Conservation (phyloP, 2,329 filamentous ascomycete species). For the Stachybotrys chartarum region DNA sequence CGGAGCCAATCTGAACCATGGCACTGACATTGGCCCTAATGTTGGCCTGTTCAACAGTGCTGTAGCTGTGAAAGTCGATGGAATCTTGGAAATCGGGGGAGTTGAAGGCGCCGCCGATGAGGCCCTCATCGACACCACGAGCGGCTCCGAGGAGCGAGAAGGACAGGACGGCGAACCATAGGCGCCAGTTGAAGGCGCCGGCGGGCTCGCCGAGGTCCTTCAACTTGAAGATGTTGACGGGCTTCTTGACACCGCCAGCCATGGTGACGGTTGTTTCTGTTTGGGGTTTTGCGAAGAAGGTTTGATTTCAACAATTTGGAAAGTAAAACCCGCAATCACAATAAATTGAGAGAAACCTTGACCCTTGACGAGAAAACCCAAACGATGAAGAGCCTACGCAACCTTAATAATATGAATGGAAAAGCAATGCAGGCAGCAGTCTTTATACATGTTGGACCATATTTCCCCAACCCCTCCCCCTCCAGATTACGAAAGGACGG, state of each 20-base stretch:
- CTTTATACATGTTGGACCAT: not conserved
- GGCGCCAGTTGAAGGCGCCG: slow-evolving; percentile 67
- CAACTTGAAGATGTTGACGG: slow-evolving; percentile 57
- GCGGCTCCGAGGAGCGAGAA: slow-evolving; percentile 72
- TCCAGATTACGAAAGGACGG: not conserved
- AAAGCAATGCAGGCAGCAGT: not conserved
- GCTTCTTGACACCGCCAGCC: slow-evolving; percentile 46
- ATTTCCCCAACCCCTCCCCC: not conserved
- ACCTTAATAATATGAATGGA: not conserved
- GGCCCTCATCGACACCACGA: slow-evolving; percentile 72
- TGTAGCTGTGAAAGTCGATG: slow-evolving; percentile 51
- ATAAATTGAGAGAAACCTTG: not conserved
- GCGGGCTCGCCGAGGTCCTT: slow-evolving; percentile 59
- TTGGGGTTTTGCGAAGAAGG: not conserved
- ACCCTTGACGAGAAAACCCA: no score
- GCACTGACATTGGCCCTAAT: slow-evolving; percentile 70
- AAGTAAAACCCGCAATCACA: not conserved
- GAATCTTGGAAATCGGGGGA: slow-evolving; percentile 55
- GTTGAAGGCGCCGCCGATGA: slow-evolving; percentile 66
- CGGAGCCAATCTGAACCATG: slow-evolving; percentile 76
- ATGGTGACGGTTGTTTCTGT: slow-evolving; percentile 17
- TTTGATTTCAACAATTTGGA: not conserved
- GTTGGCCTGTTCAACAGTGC: slow-evolving; percentile 49
- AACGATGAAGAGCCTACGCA: no score
- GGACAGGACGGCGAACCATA: slow-evolving; percentile 70